phyloP scores from a whole-genome alignment of 805 yeast genomes.

The Metschnikowia orientalis region DNA sequence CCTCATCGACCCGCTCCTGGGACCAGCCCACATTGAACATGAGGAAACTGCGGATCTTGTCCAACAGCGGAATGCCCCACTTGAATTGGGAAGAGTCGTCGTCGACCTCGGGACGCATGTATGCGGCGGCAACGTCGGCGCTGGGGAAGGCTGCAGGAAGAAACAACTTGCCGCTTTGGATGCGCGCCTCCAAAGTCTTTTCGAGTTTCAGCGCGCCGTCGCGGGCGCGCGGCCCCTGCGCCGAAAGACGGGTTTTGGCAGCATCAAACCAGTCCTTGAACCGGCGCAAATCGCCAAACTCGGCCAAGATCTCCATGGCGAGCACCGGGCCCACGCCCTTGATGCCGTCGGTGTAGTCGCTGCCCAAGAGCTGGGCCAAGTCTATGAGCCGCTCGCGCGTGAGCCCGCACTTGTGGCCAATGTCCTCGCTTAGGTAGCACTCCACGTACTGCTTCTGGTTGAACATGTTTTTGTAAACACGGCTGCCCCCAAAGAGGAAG shows the following conservation, averaged over 20 bases:
- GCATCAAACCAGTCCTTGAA: slow-evolving; percentile 57
- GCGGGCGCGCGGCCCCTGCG: slow-evolving; percentile 28
- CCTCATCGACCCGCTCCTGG: slow-evolving; percentile 69
- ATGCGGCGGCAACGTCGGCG: slow-evolving; percentile 63
- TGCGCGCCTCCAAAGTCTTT: slow-evolving; percentile 53
- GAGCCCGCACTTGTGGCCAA: slow-evolving; percentile 63
- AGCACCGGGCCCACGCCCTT: slow-evolving; percentile 93
- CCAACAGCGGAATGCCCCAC: slow-evolving; percentile 91
- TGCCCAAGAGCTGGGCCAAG: slow-evolving; percentile 80
- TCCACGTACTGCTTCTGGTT: slow-evolving; percentile 91
- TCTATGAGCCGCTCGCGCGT: slow-evolving; percentile 63
- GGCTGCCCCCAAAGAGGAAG: slow-evolving; percentile 84
- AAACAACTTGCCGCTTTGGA: slow-evolving; percentile 49
- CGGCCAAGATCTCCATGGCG: slow-evolving; percentile 86
- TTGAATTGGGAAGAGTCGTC: slow-evolving; percentile 68
- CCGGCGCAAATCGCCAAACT: slow-evolving; percentile 50
- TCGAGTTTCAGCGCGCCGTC: slow-evolving; percentile 47
- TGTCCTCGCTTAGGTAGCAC: slow-evolving; percentile 58
- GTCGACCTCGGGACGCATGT: slow-evolving; percentile 78
- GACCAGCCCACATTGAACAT: slow-evolving; percentile 76
- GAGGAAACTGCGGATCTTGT: slow-evolving; percentile 66
- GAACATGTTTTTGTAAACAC: slow-evolving; percentile 87
- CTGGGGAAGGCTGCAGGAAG: slow-evolving; percentile 70
- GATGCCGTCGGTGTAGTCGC: slow-evolving; percentile 92
- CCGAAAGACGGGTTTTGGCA: slow-evolving; percentile 34